Evolutionary conservation across 1,139 yeast species (phyloP), one percentile per base, ranked within the genome.

Genomic region (Geotrichum macrosporum): DNA sequence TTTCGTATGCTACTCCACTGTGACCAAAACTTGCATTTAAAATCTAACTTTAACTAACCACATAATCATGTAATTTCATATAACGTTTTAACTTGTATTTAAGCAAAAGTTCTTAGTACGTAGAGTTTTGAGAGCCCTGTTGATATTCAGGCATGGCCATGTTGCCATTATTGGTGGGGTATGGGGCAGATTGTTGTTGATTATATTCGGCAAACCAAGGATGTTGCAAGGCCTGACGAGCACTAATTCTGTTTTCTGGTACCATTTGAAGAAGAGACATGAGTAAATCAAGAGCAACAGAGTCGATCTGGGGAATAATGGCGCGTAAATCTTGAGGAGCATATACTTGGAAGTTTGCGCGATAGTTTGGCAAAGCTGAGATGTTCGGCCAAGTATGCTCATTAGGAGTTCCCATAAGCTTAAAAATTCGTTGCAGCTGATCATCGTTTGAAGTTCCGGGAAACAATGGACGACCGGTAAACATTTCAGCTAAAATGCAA

Each of bases 361-460:
- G 80, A 65, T 81, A 92, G 65, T 89, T 87, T 35, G 97, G 94
- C 57, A 86, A 76, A 35, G 79, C 77, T 6, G 92, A 78, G 33
- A 92, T 83, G 1, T 94, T 94, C 0, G 97, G 96, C 98, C 98
- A 92, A 4, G 94, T 83, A 53, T 85, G 75, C 66, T 89, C 97
- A 58, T 81, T 85, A 34, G 98, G 98, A 1, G 97, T 89, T 15
- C 98, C 98, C 95, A 89, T 84, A 36, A 84, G 73, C 59, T 92
- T 80, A 68, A 92, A 92, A 47, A 92, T 92, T 62, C 85, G 80
- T 59, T 80, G 77, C 59, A 92, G 72, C 66, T 92, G 96, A 67
- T 92, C 97, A 50, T 92, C 97, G 64, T 89, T 92, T 39, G 95
- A 87, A 8, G 92, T 80, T 3, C 98, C 98, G 1, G 97, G 96